Percentiles rank a stretch among this genome's conserved stretches.
phyloP scores from a whole-genome alignment of 2,329 filamentous ascomycete species.

The Penicillium janthinellum region DNA sequence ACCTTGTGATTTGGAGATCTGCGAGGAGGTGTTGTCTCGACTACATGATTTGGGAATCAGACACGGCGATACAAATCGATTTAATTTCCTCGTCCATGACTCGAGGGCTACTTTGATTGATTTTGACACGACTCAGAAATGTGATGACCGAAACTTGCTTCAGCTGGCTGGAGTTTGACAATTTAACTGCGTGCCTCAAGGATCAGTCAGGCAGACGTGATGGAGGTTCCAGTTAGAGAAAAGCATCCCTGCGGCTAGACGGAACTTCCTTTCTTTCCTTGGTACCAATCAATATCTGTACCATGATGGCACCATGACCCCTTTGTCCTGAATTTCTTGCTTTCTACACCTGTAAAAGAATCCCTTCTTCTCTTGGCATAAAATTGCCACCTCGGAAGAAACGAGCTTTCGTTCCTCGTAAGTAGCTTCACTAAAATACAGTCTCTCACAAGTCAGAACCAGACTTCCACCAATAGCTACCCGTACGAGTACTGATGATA shows the following conservation, averaged over 20 bases:
- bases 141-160: slow-evolving; percentile 22
- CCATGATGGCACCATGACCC: background rate
- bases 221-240: background rate
- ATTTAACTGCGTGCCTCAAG: slow-evolving; percentile 15
- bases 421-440: background rate
- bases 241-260: too few species aligned
- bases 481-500: too few species aligned
- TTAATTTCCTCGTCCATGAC: slow-evolving; percentile 29
- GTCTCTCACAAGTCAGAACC: background rate
- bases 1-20: slow-evolving; percentile 23
- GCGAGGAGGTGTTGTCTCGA: slow-evolving; percentile 22
- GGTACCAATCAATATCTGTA: too few species aligned
- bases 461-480: too few species aligned
- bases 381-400: background rate
- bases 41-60: slow-evolving; percentile 30
- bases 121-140: slow-evolving; percentile 31
- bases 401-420: background rate
- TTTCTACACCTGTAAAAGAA: background rate
- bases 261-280: too few species aligned
- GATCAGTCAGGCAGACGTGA: slow-evolving; percentile 20
- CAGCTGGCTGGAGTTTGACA: slow-evolving; percentile 18
- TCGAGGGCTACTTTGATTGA: slow-evolving; percentile 30
- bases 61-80: slow-evolving; percentile 34
- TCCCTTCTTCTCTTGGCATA: background rate
- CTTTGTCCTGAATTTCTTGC: background rate